Conservation (phyloP, 164 flowering plant genomes). For the Tetrastigma voinierianum region DNA sequence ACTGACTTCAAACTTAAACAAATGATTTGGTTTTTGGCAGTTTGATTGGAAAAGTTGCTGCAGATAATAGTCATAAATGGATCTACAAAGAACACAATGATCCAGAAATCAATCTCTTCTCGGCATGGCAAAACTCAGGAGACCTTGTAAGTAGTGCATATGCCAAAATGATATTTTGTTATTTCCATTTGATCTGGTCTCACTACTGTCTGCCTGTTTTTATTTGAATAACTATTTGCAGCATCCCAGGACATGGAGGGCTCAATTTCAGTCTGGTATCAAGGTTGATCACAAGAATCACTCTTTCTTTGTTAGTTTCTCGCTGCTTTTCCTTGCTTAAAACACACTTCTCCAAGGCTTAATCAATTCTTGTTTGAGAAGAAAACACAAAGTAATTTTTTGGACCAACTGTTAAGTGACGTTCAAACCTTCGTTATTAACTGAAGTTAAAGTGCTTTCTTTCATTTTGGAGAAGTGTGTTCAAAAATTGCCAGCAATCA, state of each 20-base stretch:
- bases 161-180: background rate
- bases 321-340: background rate
- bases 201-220: background rate
- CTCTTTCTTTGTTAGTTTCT: background rate
- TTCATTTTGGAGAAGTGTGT: too few species aligned
- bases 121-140: background rate
- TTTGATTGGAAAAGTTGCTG: background rate
- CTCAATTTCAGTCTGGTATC: background rate
- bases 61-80: background rate
- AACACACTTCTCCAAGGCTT: background rate
- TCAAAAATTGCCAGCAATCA: too few species aligned
- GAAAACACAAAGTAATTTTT: too few species aligned
- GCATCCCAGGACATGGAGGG: slow-evolving; percentile 3
- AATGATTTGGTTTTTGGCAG: background rate
- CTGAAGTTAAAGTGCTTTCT: too few species aligned
- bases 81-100: background rate
- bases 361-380: background rate
- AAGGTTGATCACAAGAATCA: background rate
- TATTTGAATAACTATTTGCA: background rate
- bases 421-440: too few species aligned
- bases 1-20: background rate
- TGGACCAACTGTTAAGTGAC: too few species aligned
- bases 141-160: background rate
- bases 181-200: background rate
- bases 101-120: background rate